Percentiles rank a stretch among this genome's conserved stretches.
phyloP scores from a whole-genome alignment of 2,329 filamentous ascomycete species.

The Emergomyces africanus region DNA sequence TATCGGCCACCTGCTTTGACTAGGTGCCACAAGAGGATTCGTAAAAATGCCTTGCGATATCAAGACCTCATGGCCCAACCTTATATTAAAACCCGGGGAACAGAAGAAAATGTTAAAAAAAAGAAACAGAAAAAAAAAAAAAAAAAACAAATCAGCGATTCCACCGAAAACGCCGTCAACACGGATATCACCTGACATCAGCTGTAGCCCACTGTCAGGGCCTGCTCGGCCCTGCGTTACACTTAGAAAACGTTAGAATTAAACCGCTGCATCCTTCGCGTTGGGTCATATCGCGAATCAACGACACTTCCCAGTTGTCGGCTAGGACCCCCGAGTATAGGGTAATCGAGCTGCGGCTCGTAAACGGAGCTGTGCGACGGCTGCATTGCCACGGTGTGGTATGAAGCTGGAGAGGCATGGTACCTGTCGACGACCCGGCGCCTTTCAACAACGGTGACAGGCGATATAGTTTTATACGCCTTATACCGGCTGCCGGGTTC shows the following conservation, averaged over 20 bases:
- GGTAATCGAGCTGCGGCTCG: not conserved
- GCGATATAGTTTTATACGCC: not conserved
- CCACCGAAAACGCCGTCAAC: not conserved
- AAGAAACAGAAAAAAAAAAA: no score
- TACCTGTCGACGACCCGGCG: not conserved
- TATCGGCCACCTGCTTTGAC: not conserved
- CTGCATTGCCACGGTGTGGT: not conserved
- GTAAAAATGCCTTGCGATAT: not conserved
- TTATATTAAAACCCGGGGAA: not conserved
- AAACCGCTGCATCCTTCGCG: not conserved
- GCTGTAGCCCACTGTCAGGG: no score
- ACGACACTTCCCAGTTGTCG: not conserved
- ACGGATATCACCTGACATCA: not conserved
- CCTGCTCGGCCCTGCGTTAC: no score
- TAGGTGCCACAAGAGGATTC: not conserved
- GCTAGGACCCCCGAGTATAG: not conserved
- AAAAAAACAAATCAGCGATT: not conserved
- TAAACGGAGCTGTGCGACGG: not conserved
- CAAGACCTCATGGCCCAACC: not conserved
- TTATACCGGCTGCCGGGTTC: not conserved
- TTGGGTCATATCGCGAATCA: not conserved
- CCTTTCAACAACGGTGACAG: no score
- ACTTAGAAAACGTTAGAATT: not conserved
- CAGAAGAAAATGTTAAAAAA: no score
- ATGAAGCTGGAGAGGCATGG: not conserved